Evolutionary conservation across 345 rosid species (phyloP).

Genomic region (Camelina neglecta): DNA sequence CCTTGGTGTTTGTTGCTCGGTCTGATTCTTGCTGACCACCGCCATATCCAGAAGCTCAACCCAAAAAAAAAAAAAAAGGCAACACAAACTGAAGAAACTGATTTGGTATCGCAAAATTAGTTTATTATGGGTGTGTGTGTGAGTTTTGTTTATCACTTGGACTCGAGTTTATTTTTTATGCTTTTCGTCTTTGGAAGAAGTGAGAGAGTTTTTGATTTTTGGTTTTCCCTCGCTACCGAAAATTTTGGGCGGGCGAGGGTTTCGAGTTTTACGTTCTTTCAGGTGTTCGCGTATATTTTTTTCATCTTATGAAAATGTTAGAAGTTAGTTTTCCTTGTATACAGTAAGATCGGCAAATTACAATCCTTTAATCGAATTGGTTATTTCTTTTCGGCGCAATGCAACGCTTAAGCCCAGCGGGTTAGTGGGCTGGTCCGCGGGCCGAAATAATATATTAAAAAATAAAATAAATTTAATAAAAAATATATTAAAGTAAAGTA

Average conservation of each 20-base stretch:
- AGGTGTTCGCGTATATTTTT: neutral
- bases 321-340: neutral
- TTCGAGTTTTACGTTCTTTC: neutral
- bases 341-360: neutral
- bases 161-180: neutral
- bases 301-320: neutral
- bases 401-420: no score
- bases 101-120: neutral
- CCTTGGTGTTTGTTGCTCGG: constrained; percentile 36
- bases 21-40: constrained; percentile 23
- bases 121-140: neutral
- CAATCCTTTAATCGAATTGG: neutral
- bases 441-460: no score
- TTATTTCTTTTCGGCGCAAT: no score
- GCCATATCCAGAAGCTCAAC: constrained; percentile 24
- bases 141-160: neutral
- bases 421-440: no score
- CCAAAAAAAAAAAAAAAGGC: neutral
- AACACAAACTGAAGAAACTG: neutral
- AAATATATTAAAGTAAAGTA: no score
- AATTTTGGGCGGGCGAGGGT: neutral
- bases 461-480: no score
- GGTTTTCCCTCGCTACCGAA: constrained; percentile 1
- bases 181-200: constrained; percentile 2
- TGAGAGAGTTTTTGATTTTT: neutral